Percentiles rank a stretch among this genome's conserved stretches.
Evolutionary conservation across 2,329 filamentous ascomycete genomes (phyloP).

Genomic region (Epicoccum nigrum): DNA sequence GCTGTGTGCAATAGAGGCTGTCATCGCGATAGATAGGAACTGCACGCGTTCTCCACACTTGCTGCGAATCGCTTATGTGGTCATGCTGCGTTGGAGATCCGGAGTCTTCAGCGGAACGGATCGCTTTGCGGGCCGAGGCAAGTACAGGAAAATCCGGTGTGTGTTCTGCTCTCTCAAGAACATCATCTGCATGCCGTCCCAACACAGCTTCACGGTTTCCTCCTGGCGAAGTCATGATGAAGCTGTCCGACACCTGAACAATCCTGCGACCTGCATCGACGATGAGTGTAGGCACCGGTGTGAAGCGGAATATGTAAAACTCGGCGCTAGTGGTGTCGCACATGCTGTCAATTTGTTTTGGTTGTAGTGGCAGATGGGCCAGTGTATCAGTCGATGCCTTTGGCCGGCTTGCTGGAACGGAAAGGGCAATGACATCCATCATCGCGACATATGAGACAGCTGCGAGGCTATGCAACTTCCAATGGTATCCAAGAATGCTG

Average conservation of each 20-base stretch:
- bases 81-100: conserved; percentile 46
- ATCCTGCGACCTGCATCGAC: conserved; percentile 61
- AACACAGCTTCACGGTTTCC: conserved; percentile 44
- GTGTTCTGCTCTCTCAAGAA: conserved; percentile 34
- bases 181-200: conserved; percentile 48
- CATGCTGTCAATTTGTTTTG: conserved; percentile 12
- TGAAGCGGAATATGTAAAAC: conserved; percentile 45
- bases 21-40: conserved; percentile 53
- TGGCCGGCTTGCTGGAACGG: conserved; percentile 13
- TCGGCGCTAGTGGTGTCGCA: conserved; percentile 15
- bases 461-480: conserved; percentile 14
- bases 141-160: conserved; percentile 46
- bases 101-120: conserved; percentile 48
- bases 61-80: conserved; percentile 30
- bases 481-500: conserved; percentile 12
- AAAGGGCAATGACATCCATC: conserved; percentile 22
- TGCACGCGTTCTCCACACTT: conserved; percentile 47
- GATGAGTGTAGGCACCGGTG: conserved; percentile 47
- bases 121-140: conserved; percentile 44
- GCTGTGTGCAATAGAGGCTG: conserved; percentile 49
- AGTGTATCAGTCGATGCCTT: conserved; percentile 14
- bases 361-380: conserved; percentile 26
- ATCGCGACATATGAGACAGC: conserved; percentile 6
- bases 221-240: conserved; percentile 43
- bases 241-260: conserved; percentile 53